Base-by-base conservation (phyloP, 148 eudicot genomes). In the Camellia sinensis region DNA sequence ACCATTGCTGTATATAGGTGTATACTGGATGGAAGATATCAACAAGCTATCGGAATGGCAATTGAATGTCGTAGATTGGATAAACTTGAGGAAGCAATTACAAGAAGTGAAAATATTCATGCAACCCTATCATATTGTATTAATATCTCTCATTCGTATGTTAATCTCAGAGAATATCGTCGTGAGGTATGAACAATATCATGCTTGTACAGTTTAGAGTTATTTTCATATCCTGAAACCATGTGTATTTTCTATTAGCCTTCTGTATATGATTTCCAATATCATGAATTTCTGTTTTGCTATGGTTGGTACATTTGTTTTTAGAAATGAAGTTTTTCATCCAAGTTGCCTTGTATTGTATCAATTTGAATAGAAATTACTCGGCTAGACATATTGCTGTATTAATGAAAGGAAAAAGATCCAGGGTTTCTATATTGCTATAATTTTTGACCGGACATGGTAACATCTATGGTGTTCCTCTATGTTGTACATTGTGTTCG, bases 31-130 rank as follows among this genome's bases (percentile, higher is more conserved):
- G 97, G 95, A 61, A 92, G 84, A 77, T 91, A 89, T 84, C 97
- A 90, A 77, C 98, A 94, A 89, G 97, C 97, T 18, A 91, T 94
- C 63, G 97, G 98, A 56, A 94, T 89, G 88, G 87, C 98, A 29
- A 84, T 94, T 83, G 98, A 94, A 85, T 92, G 97, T 85, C 85
- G 95, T 66, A 86, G 98, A 82, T 81, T 94, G 76, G 98, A 94
- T 87, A 94, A 92, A 84, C 95, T 94, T 48, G 97, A 92, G 87
- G 98, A 94, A 82, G 97, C 93, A 78, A 84, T 94, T 57, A 89
- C 83, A 78, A 89, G 82, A 87, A 92, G 97, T 86, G 94, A 93
- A 78, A 96, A 90, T 81, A 81, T 92, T 76, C 92, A 91, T 74
- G 87, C 90, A 76, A 91, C 92, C 67, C 83, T 93, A 72, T 84